Conservation (phyloP, 352 stramenopile genomes). For the Globisporangium ultimum region DNA sequence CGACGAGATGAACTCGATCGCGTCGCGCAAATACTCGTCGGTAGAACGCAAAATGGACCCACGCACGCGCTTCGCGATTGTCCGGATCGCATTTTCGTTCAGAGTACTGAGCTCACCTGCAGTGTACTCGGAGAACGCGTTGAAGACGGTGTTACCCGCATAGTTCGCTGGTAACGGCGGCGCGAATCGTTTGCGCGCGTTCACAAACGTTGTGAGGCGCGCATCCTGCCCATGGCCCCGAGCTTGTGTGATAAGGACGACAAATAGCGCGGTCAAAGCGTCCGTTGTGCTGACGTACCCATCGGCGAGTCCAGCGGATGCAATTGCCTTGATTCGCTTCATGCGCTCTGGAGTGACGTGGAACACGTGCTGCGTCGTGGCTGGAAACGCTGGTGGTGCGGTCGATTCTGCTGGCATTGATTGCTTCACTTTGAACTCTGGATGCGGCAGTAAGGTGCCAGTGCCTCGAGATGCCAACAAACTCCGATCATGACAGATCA, state of each 20-base stretch:
- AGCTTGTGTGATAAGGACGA: constrained; percentile 41
- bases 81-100: constrained; percentile 14
- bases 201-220: constrained; percentile 46
- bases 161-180: constrained; percentile 43
- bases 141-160: constrained; percentile 55
- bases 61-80: constrained; percentile 34
- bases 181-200: constrained; percentile 37
- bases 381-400: constrained; percentile 10
- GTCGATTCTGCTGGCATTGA: background rate
- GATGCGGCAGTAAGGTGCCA: constrained; percentile 24
- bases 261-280: constrained; percentile 46
- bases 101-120: constrained; percentile 21
- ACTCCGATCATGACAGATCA: constrained; percentile 38
- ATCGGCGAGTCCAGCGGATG: constrained; percentile 9
- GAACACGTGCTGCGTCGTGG: constrained; percentile 42
- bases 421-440: constrained; percentile 36
- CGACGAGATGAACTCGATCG: constrained; percentile 41
- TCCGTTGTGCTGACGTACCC: constrained; percentile 55
- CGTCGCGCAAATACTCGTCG: constrained; percentile 39
- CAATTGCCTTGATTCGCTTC: constrained; percentile 34
- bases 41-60: constrained; percentile 37
- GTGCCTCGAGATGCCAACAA: constrained; percentile 23
- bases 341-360: constrained; percentile 41
- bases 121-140: constrained; percentile 35
- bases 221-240: constrained; percentile 38